Conservation (phyloP, 495 filamentous ascomycete genomes). For the Platismatia glauca region DNA sequence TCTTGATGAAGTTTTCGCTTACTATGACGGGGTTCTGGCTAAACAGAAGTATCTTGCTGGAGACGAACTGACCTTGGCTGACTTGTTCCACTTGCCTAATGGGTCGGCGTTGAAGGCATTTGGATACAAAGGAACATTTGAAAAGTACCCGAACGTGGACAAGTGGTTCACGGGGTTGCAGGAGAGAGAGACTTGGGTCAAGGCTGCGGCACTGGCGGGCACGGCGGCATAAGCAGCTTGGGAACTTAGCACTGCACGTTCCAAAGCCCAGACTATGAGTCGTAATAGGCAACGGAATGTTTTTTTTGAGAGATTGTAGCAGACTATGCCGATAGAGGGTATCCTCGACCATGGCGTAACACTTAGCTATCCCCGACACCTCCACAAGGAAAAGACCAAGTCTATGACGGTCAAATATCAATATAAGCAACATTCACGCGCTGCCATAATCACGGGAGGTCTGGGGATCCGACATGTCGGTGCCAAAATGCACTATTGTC, state of each 20-base stretch:
- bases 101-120: constrained; percentile 14
- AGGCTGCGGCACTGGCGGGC: constrained; percentile 11
- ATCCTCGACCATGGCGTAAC: no score
- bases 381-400: no score
- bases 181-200: constrained; percentile 18
- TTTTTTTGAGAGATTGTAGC: background rate
- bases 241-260: background rate
- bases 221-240: constrained; percentile 8
- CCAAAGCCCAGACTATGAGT: background rate
- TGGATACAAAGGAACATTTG: constrained; percentile 17
- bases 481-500: no score
- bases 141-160: constrained; percentile 15
- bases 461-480: no score
- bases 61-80: constrained; percentile 26
- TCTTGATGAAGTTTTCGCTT: constrained; percentile 21
- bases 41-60: constrained; percentile 29
- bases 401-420: no score
- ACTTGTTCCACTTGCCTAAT: constrained; percentile 26
- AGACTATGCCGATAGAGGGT: no score
- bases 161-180: constrained; percentile 15
- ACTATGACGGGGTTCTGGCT: constrained; percentile 25
- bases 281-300: background rate
- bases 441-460: no score
- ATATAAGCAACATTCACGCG: no score
- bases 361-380: no score